Evolutionary conservation across 306 rosid species (phyloP), one percentile per base, ranked within the genome.

Genomic region (Quercus variabilis): DNA sequence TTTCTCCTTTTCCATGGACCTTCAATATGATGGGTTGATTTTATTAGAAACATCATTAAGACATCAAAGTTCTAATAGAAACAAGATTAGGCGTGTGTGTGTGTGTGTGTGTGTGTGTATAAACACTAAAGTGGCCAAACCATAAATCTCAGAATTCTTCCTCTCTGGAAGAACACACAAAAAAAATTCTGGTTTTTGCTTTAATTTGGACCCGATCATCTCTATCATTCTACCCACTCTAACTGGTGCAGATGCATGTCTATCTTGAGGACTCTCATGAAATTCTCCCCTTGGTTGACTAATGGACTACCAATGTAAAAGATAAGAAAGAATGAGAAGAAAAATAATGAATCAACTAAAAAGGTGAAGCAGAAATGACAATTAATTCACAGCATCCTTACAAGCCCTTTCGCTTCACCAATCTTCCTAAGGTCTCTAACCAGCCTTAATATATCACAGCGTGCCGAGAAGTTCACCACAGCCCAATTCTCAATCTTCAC

Each of bases 1-100:
- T 28, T 65, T 72, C 25, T 84, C 68, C 54, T 81, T 72, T 88
- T 88, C 89, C 89, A 88, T 17, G 92, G 92, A 59, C 91, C 91
- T 87, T 33, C 49, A 75, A 15, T 38, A 58, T 14, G 21, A 30
- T 21, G 41, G 31, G 26, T n/a, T 5, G 38, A 64, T 72, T 1
- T 33, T 12, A 74, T 8, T 28, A 55, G 63, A 54, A 59, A 46
- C 19, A 76, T 17, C 23, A 35, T n/a, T 31, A 19, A 26, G 25
- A 55, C 4, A 51, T 19, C 18, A 74, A 43, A 81, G 17, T 33
- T 21, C 57, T 28, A 31, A 57, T 19, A 62, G 15, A 60, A 55
- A 3, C 11, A 60, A 76, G 38, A 30, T 31, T 60, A 17, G 21
- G 41, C 23, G 1, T 23, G 1, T 31, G n/a, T 38, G 43, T 0